phyloP scores from a whole-genome alignment of 768 basidiomycete genomes.

The Suillus decipiens region DNA sequence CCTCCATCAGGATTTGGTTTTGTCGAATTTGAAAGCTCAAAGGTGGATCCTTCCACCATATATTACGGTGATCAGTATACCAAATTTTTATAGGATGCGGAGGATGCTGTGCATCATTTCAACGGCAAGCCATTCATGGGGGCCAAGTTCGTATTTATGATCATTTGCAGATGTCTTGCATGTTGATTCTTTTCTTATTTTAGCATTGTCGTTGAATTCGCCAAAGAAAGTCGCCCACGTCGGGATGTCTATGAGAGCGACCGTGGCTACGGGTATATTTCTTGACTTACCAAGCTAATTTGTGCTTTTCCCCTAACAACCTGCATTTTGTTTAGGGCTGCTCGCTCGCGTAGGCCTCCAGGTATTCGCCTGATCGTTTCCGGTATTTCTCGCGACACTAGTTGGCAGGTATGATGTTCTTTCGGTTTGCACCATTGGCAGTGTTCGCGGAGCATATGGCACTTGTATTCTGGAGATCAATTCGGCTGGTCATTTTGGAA shows the following conservation, averaged over 20 bases:
- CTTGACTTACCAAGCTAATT: not conserved
- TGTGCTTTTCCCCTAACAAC: conserved; percentile 14
- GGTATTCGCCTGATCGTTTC: conserved; percentile 84
- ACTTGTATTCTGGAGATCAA: conserved; percentile 2
- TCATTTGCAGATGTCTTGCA: conserved; percentile 6
- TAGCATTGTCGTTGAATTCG: conserved; percentile 95
- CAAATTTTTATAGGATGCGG: conserved; percentile 71
- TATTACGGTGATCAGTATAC: conserved; percentile 9
- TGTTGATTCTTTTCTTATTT: not conserved
- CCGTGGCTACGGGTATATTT: conserved; percentile 54
- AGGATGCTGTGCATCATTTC: conserved; percentile 86
- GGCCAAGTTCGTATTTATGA: conserved; percentile 54
- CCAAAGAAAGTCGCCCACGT: conserved; percentile 88
- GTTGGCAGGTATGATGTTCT: conserved; percentile 91
- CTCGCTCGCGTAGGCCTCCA: conserved; percentile 74
- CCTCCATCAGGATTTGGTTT: conserved; percentile 81
- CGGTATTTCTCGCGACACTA: conserved; percentile 91
- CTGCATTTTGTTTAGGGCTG: conserved; percentile 38
- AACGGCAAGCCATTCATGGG: conserved; percentile 92
- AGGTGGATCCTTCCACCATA: conserved; percentile 41
- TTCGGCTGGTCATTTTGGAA: conserved; percentile 5
- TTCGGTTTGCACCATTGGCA: conserved; percentile 23
- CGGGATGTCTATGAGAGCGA: conserved; percentile 70
- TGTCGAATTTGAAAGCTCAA: conserved; percentile 89
- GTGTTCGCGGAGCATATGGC: conserved; percentile 2